Percentiles rank a stretch among this genome's conserved stretches.
These are phyloP conservation scores for Amylostereum chailletii DNA, from an alignment of 1,284 basidiomycete genomes.

Conservation along the genomic window DNA sequence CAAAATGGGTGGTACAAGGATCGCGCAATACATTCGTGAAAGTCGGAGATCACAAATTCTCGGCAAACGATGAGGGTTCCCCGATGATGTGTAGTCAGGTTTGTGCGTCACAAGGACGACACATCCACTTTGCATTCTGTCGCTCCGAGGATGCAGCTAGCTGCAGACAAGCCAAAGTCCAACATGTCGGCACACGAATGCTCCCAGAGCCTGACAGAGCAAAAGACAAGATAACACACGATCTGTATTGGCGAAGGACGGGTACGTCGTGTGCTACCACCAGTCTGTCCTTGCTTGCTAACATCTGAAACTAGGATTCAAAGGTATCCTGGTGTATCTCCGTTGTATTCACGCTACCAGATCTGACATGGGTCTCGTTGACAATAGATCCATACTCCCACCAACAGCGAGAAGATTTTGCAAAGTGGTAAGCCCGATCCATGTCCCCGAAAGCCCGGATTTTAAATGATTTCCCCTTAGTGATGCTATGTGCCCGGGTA, in stretches of 20 bases:
- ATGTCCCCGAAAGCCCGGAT: background rate
- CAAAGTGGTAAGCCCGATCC: constrained; percentile 39
- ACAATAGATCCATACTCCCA: constrained; percentile 46
- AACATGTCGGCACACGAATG: constrained; percentile 37
- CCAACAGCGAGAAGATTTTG: constrained; percentile 43
- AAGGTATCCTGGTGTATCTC: constrained; percentile 13
- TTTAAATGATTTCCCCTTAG: constrained; percentile 19
- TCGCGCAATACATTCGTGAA: constrained; percentile 38
- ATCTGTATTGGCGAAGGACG: constrained; percentile 45
- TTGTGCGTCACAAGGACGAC: constrained; percentile 44
- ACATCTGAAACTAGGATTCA: constrained; percentile 17
- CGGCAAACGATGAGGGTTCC: constrained; percentile 46
- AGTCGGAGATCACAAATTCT: constrained; percentile 46
- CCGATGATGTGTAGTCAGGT: constrained; percentile 57
- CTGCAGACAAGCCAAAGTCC: constrained; percentile 35
- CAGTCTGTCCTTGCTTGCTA: background rate
- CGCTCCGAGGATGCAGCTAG: constrained; percentile 25
- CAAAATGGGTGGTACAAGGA: constrained; percentile 47
- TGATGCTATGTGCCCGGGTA: constrained; percentile 47
- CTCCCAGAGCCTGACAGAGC: constrained; percentile 33
- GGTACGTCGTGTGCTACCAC: constrained; percentile 24
- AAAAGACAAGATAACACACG: constrained; percentile 50
- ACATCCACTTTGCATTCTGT: constrained; percentile 52
- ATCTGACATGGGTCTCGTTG: too few species aligned
- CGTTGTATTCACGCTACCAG: too few species aligned